A percentile compares a stretch with the other conserved stretches of the same genome.
phyloP scores from a whole-genome alignment of 2,329 filamentous ascomycete species.

The Talaromyces sp. region DNA sequence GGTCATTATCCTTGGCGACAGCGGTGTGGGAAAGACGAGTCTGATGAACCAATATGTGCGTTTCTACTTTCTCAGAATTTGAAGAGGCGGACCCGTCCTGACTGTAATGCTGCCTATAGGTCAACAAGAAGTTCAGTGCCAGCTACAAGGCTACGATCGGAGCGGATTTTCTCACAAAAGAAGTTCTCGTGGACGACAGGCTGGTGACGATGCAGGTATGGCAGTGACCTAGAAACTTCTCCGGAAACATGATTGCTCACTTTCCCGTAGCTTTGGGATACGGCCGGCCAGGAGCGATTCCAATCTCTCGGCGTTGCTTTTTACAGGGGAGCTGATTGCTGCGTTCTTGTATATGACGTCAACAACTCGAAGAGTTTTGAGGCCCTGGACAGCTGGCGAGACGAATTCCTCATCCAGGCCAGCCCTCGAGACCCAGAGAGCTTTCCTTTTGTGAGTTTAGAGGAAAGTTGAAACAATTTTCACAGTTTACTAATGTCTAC shows the following conservation, averaged over 20 bases:
- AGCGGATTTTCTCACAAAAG: conserved; percentile 96
- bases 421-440: conserved; percentile 93
- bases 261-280: conserved; percentile 81
- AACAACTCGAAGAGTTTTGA: conserved; percentile 99
- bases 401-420: conserved; percentile 96
- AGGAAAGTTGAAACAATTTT: no score
- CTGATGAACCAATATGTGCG: conserved; percentile 99
- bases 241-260: conserved; percentile 1
- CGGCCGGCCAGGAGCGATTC: conserved; percentile 93
- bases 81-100: neutral
- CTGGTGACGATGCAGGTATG: conserved; percentile 95
- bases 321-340: conserved; percentile 96
- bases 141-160: conserved; percentile 99
- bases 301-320: conserved; percentile 96
- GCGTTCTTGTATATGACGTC: conserved; percentile 95
- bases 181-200: conserved; percentile 93
- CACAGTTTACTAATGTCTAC: neutral
- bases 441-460: conserved; percentile 82
- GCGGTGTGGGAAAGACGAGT: conserved; percentile 97
- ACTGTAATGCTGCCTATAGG: conserved; percentile 48
- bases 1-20: conserved; percentile 99
- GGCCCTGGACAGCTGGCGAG: conserved; percentile 94
- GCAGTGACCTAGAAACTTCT: conserved; percentile 5
- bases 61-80: conserved; percentile 40
- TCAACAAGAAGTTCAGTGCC: conserved; percentile 99